phyloP scores from a whole-genome alignment of 768 basidiomycete species.

The Boletus tylopilopsis region DNA sequence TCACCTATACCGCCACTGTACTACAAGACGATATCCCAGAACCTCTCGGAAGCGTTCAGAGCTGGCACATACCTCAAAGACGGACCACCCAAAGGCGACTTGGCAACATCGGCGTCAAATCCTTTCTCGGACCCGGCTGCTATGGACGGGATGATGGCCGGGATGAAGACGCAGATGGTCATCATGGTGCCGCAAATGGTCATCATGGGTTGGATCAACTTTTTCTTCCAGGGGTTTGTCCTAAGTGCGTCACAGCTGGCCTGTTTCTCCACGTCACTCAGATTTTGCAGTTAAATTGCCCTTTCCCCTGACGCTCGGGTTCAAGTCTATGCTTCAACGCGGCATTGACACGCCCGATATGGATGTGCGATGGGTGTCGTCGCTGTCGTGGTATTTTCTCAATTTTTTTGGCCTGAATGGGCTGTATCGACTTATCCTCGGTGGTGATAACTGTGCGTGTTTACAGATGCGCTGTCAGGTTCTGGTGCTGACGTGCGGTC shows the following conservation, averaged over 20 bases:
- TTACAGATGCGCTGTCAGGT: conserved; percentile 3
- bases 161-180: conserved; percentile 98
- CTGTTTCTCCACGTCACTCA: background rate
- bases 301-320: conserved; percentile 93
- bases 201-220: conserved; percentile 99
- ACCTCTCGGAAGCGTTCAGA: conserved; percentile 67
- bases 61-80: conserved; percentile 86
- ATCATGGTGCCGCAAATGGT: conserved; percentile 99
- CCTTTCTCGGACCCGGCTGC: conserved; percentile 85
- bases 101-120: conserved; percentile 60
- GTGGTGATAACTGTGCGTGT: conserved; percentile 77
- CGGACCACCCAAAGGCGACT: conserved; percentile 65
- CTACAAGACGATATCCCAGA: conserved; percentile 72
- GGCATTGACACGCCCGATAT: conserved; percentile 94
- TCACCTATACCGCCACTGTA: conserved; percentile 75
- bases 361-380: conserved; percentile 99
- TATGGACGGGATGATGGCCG: conserved; percentile 99
- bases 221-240: conserved; percentile 99
- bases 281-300: conserved; percentile 78
- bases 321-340: conserved; percentile 97
- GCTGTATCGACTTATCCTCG: conserved; percentile 89
- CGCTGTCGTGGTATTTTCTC: conserved; percentile 98
- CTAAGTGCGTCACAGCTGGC: conserved; percentile 64
- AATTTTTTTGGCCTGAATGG: conserved; percentile 98
- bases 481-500: conserved; percentile 14